Percentiles rank a stretch among this genome's conserved stretches.
phyloP scores from a whole-genome alignment of 371 early-diverging fungal genomes.

The Mortierella sp. region DNA sequence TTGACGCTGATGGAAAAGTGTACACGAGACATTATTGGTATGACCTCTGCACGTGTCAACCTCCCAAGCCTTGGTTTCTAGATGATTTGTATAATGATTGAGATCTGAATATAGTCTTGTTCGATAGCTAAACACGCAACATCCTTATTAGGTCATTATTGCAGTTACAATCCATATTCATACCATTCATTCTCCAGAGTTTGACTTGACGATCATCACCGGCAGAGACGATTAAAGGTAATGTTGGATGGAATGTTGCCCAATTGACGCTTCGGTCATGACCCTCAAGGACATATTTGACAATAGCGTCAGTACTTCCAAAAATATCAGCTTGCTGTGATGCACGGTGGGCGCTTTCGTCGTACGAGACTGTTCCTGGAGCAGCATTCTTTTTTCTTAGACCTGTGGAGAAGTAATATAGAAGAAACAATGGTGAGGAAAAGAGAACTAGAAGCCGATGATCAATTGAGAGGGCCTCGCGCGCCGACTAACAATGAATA shows the following conservation, averaged over 20 bases:
- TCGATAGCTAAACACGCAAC: too few species aligned
- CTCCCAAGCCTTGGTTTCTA: slow-evolving; percentile 96
- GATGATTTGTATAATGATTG: neutral
- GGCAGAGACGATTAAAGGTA: slow-evolving; percentile 95
- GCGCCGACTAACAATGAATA: too few species aligned
- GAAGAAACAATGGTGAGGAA: too few species aligned
- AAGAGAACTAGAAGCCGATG: too few species aligned
- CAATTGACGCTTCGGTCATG: slow-evolving; percentile 99
- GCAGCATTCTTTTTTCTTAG: slow-evolving; percentile 86
- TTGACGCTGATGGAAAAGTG: slow-evolving; percentile 93
- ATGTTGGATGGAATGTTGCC: slow-evolving; percentile 95
- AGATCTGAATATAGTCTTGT: too few species aligned
- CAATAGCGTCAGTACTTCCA: slow-evolving; percentile 94
- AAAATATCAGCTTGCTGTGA: slow-evolving; percentile 89
- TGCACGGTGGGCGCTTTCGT: slow-evolving; percentile 67
- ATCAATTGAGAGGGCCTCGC: too few species aligned
- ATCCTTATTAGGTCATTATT: too few species aligned
- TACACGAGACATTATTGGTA: slow-evolving; percentile 97
- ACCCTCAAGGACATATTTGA: slow-evolving; percentile 98
- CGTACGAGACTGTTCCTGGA: slow-evolving; percentile 68
- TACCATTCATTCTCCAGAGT: slow-evolving; percentile 98
- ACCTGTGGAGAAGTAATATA: slow-evolving; percentile 59
- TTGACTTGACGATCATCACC: slow-evolving; percentile 99
- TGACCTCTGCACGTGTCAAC: slow-evolving; percentile 98
- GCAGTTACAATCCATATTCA: neutral